Evolutionary conservation across 2,329 filamentous ascomycete genomes (phyloP).

Genomic region (Monosporascus sp.): DNA sequence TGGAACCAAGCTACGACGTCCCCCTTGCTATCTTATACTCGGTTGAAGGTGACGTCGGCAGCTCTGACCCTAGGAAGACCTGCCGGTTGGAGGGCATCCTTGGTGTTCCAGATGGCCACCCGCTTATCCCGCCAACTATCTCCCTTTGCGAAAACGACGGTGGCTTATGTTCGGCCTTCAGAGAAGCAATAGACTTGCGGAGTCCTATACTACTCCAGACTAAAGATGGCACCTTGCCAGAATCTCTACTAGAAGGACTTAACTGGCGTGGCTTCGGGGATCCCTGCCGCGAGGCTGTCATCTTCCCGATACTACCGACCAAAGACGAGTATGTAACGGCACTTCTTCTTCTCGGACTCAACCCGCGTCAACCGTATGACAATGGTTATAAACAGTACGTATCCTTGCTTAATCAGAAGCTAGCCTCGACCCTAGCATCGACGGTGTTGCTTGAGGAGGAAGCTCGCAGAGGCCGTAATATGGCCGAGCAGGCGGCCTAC

Average conservation of each 20-base stretch:
- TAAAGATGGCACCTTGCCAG: slow-evolving; percentile 50
- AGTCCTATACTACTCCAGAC: slow-evolving; percentile 37
- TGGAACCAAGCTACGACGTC: slow-evolving; percentile 42
- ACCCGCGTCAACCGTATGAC: slow-evolving; percentile 66
- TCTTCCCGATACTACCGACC: slow-evolving; percentile 63
- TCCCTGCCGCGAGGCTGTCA: slow-evolving; percentile 58
- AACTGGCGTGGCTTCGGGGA: slow-evolving; percentile 61
- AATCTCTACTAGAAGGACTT: slow-evolving; percentile 52
- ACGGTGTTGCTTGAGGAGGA: slow-evolving; percentile 69
- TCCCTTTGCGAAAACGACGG: slow-evolving; percentile 31
- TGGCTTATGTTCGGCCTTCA: slow-evolving; percentile 35
- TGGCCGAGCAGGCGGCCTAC: slow-evolving; percentile 60
- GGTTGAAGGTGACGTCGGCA: slow-evolving; percentile 33
- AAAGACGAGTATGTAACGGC: slow-evolving; percentile 62
- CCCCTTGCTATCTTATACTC: slow-evolving; percentile 48
- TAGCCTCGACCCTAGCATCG: slow-evolving; percentile 64
- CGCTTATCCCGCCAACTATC: slow-evolving; percentile 34
- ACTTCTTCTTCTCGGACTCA: slow-evolving; percentile 64
- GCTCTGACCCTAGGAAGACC: slow-evolving; percentile 26
- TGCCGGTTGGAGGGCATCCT: slow-evolving; percentile 41
- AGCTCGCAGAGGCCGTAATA: slow-evolving; percentile 50
- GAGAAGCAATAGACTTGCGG: slow-evolving; percentile 31
- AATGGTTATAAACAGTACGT: slow-evolving; percentile 68
- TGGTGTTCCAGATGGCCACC: slow-evolving; percentile 39
- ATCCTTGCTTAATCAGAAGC: slow-evolving; percentile 46